Percentiles rank a stretch among this genome's conserved stretches.
phyloP scores from a whole-genome alignment of 2,329 filamentous ascomycete species.

The Fusarium sacchari region DNA sequence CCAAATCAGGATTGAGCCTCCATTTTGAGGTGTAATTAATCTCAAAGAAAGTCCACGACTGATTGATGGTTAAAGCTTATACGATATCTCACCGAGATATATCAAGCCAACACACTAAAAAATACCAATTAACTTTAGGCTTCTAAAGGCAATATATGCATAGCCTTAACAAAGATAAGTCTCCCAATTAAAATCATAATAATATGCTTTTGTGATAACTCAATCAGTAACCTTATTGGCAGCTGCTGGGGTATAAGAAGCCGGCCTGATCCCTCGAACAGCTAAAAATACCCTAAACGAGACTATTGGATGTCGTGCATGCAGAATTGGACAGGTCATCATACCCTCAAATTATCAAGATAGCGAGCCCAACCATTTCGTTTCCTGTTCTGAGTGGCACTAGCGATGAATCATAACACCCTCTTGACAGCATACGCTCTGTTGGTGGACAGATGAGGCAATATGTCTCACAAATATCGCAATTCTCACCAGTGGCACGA shows the following conservation, averaged over 20 bases:
- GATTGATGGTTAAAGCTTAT: too few relatives aligned
- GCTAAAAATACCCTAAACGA: slow-evolving; percentile 12
- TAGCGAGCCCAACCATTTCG: not conserved
- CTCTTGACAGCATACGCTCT: not conserved
- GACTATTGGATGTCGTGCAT: slow-evolving; percentile 5
- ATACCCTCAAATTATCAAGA: not conserved
- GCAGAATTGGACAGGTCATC: not conserved
- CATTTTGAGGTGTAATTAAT: not conserved
- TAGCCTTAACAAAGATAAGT: too few relatives aligned
- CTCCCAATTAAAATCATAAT: too few relatives aligned
- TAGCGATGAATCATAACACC: not conserved
- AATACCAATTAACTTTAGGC: too few relatives aligned
- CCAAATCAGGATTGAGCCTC: not conserved
- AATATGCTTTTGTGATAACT: too few relatives aligned
- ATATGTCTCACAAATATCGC: not conserved
- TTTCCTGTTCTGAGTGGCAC: too few relatives aligned
- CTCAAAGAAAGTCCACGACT: not conserved
- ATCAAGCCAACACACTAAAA: too few relatives aligned
- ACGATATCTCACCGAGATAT: too few relatives aligned
- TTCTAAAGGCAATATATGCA: too few relatives aligned
- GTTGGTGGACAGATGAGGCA: not conserved
- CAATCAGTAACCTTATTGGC: too few relatives aligned
- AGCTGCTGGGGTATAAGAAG: too few relatives aligned
- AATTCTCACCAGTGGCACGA: not conserved
- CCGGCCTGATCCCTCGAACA: too few relatives aligned